phyloP scores from a whole-genome alignment of 805 yeast species.

The Barnettozyma vustinii region DNA sequence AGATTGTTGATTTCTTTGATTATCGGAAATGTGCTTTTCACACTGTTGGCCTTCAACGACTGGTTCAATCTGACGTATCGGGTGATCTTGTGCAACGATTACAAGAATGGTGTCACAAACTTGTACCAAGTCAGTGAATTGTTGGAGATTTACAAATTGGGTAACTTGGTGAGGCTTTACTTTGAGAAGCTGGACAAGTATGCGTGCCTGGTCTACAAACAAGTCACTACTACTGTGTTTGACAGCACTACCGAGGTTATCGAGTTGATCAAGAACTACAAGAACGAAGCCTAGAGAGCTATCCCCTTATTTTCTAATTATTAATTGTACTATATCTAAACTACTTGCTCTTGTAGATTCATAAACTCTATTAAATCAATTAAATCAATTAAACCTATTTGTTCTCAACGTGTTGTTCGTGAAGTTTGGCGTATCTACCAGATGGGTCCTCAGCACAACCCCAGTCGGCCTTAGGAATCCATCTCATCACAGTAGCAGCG shows the following conservation, averaged over 20 bases:
- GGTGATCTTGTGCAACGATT: conserved; percentile 24
- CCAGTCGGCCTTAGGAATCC: conserved; percentile 99
- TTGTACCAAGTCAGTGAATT: conserved; percentile 21
- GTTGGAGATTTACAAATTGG: conserved; percentile 18
- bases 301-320: neutral
- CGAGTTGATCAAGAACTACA: conserved; percentile 3
- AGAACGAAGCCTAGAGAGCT: neutral
- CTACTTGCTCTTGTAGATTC: neutral
- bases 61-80: conserved; percentile 23
- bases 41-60: conserved; percentile 17
- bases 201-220: conserved; percentile 14
- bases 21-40: conserved; percentile 17
- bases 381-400: conserved; percentile 4
- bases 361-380: neutral
- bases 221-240: conserved; percentile 11
- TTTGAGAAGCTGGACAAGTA: conserved; percentile 5
- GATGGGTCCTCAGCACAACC: conserved; percentile 99
- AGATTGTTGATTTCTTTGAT: conserved; percentile 20
- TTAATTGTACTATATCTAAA: neutral
- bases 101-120: conserved; percentile 23
- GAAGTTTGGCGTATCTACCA: conserved; percentile 92
- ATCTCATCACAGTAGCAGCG: conserved; percentile 95
- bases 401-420: conserved; percentile 56
- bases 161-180: conserved; percentile 5
- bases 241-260: conserved; percentile 8